These are phyloP conservation scores for Xylaria sp. DNA, from an alignment of 2,329 filamentous ascomycete genomes.

Conservation along the genomic window DNA sequence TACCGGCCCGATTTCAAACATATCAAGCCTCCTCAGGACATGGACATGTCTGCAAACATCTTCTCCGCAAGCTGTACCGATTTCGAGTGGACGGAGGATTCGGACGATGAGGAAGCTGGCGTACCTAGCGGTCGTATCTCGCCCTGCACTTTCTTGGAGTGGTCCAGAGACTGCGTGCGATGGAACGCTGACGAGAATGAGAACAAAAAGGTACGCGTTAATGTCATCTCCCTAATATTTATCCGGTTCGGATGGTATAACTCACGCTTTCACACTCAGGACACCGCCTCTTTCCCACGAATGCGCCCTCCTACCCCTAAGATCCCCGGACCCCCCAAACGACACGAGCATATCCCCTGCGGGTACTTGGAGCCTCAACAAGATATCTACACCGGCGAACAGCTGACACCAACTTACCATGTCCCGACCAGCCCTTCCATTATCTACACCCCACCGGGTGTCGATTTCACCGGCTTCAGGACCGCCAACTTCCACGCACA, in stretches of 20 bases:
- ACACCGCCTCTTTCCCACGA: constrained; percentile 14
- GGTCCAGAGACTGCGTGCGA: constrained; percentile 44
- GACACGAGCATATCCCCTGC: background rate
- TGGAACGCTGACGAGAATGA: constrained; percentile 34
- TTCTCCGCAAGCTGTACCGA: constrained; percentile 19
- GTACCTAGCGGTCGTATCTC: constrained; percentile 46
- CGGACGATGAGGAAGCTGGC: constrained; percentile 46
- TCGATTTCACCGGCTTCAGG: constrained; percentile 23
- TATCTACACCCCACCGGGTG: constrained; percentile 33
- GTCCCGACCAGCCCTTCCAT: constrained; percentile 37
- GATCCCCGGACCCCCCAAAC: background rate
- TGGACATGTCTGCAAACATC: constrained; percentile 26
- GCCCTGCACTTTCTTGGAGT: constrained; percentile 49
- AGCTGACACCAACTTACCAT: constrained; percentile 34
- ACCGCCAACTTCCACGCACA: constrained; percentile 31
- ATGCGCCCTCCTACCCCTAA: constrained; percentile 32
- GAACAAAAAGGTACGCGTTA: constrained; percentile 43
- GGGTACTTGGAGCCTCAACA: constrained; percentile 28
- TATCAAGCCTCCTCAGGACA: constrained; percentile 30
- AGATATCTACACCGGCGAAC: constrained; percentile 36
- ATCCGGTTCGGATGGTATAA: background rate
- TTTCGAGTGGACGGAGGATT: constrained; percentile 24
- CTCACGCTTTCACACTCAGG: background rate
- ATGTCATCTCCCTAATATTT: too few relatives aligned
- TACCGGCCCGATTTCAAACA: constrained; percentile 31